phyloP scores from a whole-genome alignment of 148 eudicot genomes.

The Diospyros lotus region DNA sequence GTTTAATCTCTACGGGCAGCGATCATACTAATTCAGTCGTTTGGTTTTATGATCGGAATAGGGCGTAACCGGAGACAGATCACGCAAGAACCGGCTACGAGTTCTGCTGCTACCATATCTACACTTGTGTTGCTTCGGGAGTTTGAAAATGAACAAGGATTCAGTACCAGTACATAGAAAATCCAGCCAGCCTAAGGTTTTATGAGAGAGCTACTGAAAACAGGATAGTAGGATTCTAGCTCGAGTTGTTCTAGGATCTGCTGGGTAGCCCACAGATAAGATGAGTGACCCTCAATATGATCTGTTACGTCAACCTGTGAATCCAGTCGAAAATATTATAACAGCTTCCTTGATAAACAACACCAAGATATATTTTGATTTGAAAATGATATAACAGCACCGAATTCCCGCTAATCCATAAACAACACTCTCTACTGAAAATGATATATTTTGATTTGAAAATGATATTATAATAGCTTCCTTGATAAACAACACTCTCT shows the following conservation, averaged over 20 bases:
- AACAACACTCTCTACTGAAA: too few relatives aligned
- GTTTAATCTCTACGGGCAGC: too few relatives aligned
- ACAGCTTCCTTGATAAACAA: too few relatives aligned
- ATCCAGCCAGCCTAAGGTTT: not conserved
- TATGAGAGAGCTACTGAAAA: conserved; percentile 27
- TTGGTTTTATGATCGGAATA: too few relatives aligned
- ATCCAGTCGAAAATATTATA: not conserved
- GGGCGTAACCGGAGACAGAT: too few relatives aligned
- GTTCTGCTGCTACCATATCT: not conserved
- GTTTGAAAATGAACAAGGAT: not conserved
- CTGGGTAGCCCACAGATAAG: conserved; percentile 80
- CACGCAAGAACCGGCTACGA: not conserved
- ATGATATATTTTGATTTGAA: not conserved
- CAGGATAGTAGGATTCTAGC: conserved; percentile 74
- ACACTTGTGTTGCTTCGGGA: not conserved
- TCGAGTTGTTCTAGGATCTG: conserved; percentile 77
- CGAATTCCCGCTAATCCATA: too few relatives aligned
- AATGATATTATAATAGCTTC: not conserved
- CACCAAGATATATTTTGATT: not conserved
- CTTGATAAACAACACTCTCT: not conserved
- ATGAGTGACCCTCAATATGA: conserved; percentile 80
- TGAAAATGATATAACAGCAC: not conserved
- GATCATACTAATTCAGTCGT: too few relatives aligned
- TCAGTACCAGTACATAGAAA: not conserved
- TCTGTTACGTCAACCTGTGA: conserved; percentile 79